Base-by-base conservation (phyloP, 176 grass and related monocot genomes). In the Guadua angustifolia region DNA sequence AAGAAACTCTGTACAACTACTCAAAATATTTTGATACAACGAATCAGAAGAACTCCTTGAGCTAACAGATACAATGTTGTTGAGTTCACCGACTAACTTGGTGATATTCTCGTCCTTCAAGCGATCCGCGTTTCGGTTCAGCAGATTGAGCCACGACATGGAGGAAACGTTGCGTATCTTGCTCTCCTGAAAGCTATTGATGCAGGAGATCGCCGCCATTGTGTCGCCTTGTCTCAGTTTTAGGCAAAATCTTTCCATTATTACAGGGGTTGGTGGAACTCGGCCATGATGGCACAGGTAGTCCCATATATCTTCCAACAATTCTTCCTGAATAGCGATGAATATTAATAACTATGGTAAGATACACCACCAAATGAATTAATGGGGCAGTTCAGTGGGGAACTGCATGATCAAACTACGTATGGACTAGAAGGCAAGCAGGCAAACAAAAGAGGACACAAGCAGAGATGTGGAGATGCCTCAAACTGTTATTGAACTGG, bases 161-260 rank as follows among this genome's bases (percentile, higher is more conserved):
- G 82, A 86, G 12, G 91, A 95, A 67, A 89, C 53, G 17, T 62
- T 86, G 51, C 33, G 49, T 62, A 98, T 87, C 78, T 92, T 82
- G 65, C 84, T 87, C 71, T 95, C 89, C 69, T 89, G 51, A 47
- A 88, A 91, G 38, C 76, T 83, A 25, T 39, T 82, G 44, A 98
- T 61, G 35, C 93, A 95, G 44, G 87, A 92, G 50, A 98, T 45
- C 0, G 91, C 91, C 1, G 74, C 72, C 22, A 21, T 56, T 14
- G 72, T 87, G 50, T 95, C 77, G 17, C 87, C 96, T 83, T 92
- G 90, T 62, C 79, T 85, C 50, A 98, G 85, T 81, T 95, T 98
- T 36, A 94, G 74, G 84, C 89, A 95, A 86, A 98, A 93, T 69
- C 91, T 98, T 78, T 98, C 95, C 91, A 92, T 92, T 77, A 98